Evolutionary conservation across 2,329 filamentous ascomycete species (phyloP), one percentile per base, ranked within the genome.

Genomic region (Elsinoe australis): DNA sequence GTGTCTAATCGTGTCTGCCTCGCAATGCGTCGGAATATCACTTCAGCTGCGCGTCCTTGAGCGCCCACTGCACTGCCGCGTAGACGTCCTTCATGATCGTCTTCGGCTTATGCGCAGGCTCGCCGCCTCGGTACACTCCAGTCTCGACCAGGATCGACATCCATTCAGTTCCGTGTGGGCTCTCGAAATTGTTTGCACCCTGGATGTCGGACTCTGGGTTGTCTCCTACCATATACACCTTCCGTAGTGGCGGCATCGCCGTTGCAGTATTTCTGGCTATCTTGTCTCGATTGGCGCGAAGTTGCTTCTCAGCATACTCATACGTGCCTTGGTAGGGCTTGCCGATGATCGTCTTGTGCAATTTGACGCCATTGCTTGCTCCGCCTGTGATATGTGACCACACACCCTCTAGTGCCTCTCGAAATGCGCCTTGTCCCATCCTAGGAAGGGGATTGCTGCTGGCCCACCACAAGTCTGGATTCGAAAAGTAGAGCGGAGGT

Each of bases 341-440:
- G 2, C 92, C 92, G 55, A 95, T 83, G 10, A 85, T 73, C 1
- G 74, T 79, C 54, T 79, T 79, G 47, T 74, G 64, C 45, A 92
- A 65, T 57, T 75, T 61, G 4, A 73, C 71, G 62, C 50, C 62
- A 9, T 44, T 41, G 2, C 29, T 58, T 14, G 69, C 59, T 3
- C 74, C 81, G 8, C 74, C 74, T 0, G 87, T 94, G 3, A 86
- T 70, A 15, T 80, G 78, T 4, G 70, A 64, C 87, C 88, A 95
- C 1, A 92, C 75, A 0, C 88, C 89, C 54, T 82, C 78, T 12
- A 96, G 68, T 0, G 88, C 85, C 35, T 83, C 83, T 53, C 86
- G 79, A 66, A 96, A 96, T 1, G 86, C 88, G 14, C 92, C 92
- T 64, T 95, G 92, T 1, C 90, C 92, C 33, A 96, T 77, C 4